A percentile compares a stretch with the other conserved stretches of the same genome.
Evolutionary conservation across 352 stramenopile species (phyloP).

Genomic region (Phytophthora macrochlamydospora): DNA sequence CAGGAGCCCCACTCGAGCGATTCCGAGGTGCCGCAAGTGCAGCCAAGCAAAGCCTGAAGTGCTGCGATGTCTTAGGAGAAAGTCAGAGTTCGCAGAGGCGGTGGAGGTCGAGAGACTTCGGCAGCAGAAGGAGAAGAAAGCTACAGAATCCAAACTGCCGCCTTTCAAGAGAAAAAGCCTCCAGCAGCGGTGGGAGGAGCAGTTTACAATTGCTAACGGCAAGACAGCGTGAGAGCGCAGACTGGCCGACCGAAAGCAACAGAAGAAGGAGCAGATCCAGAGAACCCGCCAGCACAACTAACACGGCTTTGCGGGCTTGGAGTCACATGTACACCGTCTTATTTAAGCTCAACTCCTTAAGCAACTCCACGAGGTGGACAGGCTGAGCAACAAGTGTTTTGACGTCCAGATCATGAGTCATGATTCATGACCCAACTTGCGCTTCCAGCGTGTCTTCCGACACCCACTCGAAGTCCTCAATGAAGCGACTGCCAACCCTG

Average conservation of each 20-base stretch:
- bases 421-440: too few species aligned
- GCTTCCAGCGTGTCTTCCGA: too few species aligned
- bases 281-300: not conserved
- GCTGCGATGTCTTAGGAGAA: not conserved
- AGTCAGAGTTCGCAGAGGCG: conserved; percentile 5
- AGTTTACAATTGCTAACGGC: conserved; percentile 10
- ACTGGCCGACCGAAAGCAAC: conserved; percentile 1
- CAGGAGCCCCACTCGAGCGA: not conserved
- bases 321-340: not conserved
- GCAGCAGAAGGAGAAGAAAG: not conserved
- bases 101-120: conserved; percentile 5
- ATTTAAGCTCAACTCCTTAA: too few species aligned
- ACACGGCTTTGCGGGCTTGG: not conserved
- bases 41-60: conserved; percentile 9
- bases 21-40: conserved; percentile 20
- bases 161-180: conserved; percentile 17
- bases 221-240: conserved; percentile 18
- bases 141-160: conserved; percentile 1
- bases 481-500: too few species aligned
- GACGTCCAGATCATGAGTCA: too few species aligned
- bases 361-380: too few species aligned
- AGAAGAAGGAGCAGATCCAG: conserved; percentile 4
- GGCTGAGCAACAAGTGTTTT: too few species aligned
- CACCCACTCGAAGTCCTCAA: too few species aligned
- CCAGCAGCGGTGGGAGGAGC: conserved; percentile 20